Conservation (phyloP, 1,284 basidiomycete genomes). For the Paramarasmius palmivorus region DNA sequence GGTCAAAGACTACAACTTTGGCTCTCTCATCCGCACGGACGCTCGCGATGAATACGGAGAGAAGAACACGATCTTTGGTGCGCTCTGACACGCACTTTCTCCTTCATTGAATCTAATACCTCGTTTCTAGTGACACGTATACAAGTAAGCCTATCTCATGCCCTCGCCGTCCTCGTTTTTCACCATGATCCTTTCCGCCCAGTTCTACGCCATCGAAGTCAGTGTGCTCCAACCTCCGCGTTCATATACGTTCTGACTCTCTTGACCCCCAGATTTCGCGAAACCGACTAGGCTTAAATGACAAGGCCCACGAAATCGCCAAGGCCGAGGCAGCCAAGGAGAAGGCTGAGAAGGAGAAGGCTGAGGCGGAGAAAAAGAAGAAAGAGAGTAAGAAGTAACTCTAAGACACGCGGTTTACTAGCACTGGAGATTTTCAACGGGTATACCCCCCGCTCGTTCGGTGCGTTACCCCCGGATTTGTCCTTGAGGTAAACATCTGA, state of each 20-base stretch:
- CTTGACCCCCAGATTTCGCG: slow-evolving; percentile 73
- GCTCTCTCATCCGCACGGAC: slow-evolving; percentile 89
- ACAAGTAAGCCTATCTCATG: slow-evolving; percentile 48
- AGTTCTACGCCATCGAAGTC: slow-evolving; percentile 93
- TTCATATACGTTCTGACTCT: slow-evolving; percentile 3
- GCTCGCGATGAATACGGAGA: slow-evolving; percentile 85
- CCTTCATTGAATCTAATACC: slow-evolving; percentile 11
- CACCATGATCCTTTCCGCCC: background rate
- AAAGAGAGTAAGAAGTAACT: slow-evolving; percentile 23
- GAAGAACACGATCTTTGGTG: slow-evolving; percentile 94
- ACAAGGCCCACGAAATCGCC: slow-evolving; percentile 83
- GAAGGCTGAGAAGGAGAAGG: slow-evolving; percentile 49
- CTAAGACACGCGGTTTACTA: background rate
- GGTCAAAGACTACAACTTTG: slow-evolving; percentile 96
- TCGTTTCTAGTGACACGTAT: slow-evolving; percentile 64
- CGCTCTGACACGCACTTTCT: slow-evolving; percentile 20
- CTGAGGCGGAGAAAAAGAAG: slow-evolving; percentile 42
- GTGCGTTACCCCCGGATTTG: too few species aligned
- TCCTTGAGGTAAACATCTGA: too few species aligned
- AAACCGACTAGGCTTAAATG: slow-evolving; percentile 91
- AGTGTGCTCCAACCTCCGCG: slow-evolving; percentile 19
- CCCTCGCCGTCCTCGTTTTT: background rate
- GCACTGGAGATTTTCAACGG: too few species aligned
- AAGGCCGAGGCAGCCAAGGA: slow-evolving; percentile 70
- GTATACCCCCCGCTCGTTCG: too few species aligned